Evolutionary conservation across 768 basidiomycete species (phyloP).

Genomic region (Amanita rimosa): DNA sequence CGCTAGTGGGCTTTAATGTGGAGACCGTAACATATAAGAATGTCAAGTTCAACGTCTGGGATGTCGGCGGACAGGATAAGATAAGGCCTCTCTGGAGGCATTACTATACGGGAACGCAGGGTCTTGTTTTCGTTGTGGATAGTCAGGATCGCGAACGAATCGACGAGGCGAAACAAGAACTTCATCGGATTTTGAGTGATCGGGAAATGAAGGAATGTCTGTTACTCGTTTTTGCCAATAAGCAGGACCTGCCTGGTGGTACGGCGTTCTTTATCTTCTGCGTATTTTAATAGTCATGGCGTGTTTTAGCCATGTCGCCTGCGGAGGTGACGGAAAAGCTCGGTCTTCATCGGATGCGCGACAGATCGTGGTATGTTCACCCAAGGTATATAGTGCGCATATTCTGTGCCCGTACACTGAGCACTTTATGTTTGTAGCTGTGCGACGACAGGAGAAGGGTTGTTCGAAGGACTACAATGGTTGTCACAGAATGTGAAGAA

Average conservation of each 20-base stretch:
- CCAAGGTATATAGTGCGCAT: conserved; percentile 57
- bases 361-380: conserved; percentile 98
- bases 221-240: conserved; percentile 97
- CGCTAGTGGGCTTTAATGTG: conserved; percentile 91
- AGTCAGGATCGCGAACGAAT: conserved; percentile 92
- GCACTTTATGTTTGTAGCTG: conserved; percentile 41
- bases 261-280: conserved; percentile 13
- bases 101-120: conserved; percentile 98
- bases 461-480: conserved; percentile 97
- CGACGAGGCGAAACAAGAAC: conserved; percentile 92
- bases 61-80: conserved; percentile 99
- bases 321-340: conserved; percentile 97
- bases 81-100: conserved; percentile 97
- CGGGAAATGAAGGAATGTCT: conserved; percentile 98
- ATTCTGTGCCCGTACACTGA: background rate
- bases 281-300: background rate
- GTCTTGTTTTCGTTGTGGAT: conserved; percentile 96
- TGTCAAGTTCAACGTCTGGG: conserved; percentile 92
- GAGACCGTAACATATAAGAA: conserved; percentile 99
- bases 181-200: conserved; percentile 92
- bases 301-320: conserved; percentile 85
- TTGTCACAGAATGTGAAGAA: conserved; percentile 96
- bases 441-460: conserved; percentile 91
- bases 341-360: conserved; percentile 91
- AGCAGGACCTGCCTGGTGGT: conserved; percentile 98